A percentile compares a stretch with the other conserved stretches of the same genome.
Evolutionary conservation across 2,329 filamentous ascomycete species (phyloP).

Genomic region (Talaromyces funiculosus): DNA sequence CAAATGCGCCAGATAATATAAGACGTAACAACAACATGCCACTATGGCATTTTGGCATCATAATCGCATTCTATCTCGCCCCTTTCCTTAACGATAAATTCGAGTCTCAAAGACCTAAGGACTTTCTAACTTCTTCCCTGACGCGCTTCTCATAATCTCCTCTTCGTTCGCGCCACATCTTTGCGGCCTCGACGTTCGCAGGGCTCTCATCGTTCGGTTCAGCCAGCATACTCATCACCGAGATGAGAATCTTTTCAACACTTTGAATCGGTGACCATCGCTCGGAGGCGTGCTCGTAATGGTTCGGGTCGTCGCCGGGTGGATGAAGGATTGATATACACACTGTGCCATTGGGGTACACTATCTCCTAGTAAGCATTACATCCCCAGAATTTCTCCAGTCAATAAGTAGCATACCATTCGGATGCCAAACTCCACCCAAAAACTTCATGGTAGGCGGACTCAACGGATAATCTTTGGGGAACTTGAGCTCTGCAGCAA

Average conservation of each 20-base stretch:
- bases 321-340: conserved; percentile 98
- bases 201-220: conserved; percentile 97
- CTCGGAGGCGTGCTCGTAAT: conserved; percentile 94
- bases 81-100: not conserved
- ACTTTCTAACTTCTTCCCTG: conserved; percentile 70
- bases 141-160: conserved; percentile 82
- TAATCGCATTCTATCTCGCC: not conserved
- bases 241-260: conserved; percentile 95
- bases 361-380: conserved; percentile 42
- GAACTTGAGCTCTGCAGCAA: conserved; percentile 90
- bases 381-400: not conserved
- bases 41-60: not conserved
- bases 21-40: conserved; percentile 5
- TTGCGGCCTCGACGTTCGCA: conserved; percentile 90
- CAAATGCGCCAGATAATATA: not conserved
- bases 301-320: conserved; percentile 93
- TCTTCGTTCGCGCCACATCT: conserved; percentile 87
- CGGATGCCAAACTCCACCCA: conserved; percentile 83
- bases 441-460: conserved; percentile 92
- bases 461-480: conserved; percentile 95
- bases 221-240: conserved; percentile 96
- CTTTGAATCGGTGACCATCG: conserved; percentile 96
- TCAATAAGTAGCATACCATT: conserved; percentile 59
- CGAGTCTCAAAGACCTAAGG: conserved; percentile 62
- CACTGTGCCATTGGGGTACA: conserved; percentile 85